Evolutionary conservation across 305 asterid genomes (phyloP).

Genomic region (Fraxinus paxiana): DNA sequence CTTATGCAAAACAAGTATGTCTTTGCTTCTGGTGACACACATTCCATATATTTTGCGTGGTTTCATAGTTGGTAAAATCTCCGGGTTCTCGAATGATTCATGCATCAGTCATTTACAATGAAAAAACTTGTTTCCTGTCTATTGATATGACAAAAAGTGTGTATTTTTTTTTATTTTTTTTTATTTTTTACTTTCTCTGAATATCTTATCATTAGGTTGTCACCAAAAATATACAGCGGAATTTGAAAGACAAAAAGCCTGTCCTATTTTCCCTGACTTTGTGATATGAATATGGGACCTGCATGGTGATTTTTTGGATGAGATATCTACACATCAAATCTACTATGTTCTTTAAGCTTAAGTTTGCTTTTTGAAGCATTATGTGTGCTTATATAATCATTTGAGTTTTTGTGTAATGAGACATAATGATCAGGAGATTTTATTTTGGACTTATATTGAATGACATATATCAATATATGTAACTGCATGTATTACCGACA

Average conservation of each 20-base stretch:
- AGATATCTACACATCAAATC: not conserved
- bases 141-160: not conserved
- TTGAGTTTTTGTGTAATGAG: not conserved
- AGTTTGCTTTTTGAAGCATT: not conserved
- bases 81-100: not conserved
- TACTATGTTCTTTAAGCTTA: not conserved
- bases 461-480: not conserved
- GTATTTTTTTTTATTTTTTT: too few species aligned
- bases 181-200: not conserved
- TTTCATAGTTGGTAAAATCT: not conserved
- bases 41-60: conserved; percentile 18
- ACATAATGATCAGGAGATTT: not conserved
- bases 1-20: conserved; percentile 78
- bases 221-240: not conserved
- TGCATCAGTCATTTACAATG: not conserved
- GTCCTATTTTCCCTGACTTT: not conserved
- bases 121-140: not conserved
- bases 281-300: not conserved
- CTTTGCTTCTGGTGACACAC: conserved; percentile 22
- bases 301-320: not conserved
- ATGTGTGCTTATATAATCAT: not conserved
- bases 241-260: not conserved
- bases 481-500: not conserved
- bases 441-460: not conserved
- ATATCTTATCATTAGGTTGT: not conserved